Percentiles rank a stretch among this genome's conserved stretches.
These are phyloP conservation scores for Neopestalotiopsis clavispora DNA, from an alignment of 2,329 filamentous ascomycete species.

Conservation along the genomic window DNA sequence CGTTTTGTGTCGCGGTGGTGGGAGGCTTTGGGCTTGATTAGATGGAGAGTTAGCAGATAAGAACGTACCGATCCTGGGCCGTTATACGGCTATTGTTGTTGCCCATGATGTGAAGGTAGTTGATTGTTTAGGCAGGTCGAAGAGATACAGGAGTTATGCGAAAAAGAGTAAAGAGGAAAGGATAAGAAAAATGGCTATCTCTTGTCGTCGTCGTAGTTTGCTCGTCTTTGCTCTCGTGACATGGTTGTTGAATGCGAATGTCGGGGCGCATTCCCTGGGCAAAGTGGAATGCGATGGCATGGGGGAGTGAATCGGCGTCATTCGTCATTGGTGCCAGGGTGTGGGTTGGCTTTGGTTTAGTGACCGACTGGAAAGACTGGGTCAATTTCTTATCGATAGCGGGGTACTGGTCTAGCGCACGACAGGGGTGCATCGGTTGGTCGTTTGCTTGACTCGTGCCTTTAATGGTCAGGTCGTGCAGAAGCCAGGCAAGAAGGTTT, in stretches of 20 bases:
- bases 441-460: too few species aligned
- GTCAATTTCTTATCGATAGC: slow-evolving; percentile 13
- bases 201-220: background rate
- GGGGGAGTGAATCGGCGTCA: background rate
- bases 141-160: background rate
- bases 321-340: background rate
- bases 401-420: background rate
- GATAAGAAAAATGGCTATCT: background rate
- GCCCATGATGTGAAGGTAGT: slow-evolving; percentile 47
- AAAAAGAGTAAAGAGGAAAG: background rate
- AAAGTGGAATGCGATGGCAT: background rate
- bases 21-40: background rate
- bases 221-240: background rate
- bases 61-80: slow-evolving; percentile 88
- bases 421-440: too few species aligned
- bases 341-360: background rate
- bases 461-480: too few species aligned
- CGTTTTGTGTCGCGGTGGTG: background rate
- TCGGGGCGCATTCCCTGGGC: background rate
- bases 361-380: background rate
- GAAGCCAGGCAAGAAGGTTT: too few species aligned
- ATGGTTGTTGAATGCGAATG: background rate
- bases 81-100: slow-evolving; percentile 63
- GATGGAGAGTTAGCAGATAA: slow-evolving; percentile 31
- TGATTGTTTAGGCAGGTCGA: background rate